Evolutionary conservation across 768 basidiomycete genomes (phyloP), one percentile per base, ranked within the genome.

Genomic region (Suillus americanus): DNA sequence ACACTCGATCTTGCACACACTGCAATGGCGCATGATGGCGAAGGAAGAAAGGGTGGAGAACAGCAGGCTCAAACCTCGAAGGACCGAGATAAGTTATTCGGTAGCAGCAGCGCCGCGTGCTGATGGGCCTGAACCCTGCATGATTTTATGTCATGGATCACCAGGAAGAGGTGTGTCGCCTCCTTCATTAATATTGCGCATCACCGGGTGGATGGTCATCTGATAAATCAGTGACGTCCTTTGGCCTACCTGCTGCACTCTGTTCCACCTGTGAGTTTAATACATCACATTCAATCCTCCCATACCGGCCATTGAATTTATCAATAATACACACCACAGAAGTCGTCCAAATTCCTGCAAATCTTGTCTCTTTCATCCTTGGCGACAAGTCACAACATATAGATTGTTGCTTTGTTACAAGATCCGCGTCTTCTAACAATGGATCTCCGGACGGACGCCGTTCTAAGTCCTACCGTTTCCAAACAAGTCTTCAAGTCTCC

Each of bases 1-100:
- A 13, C 64, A 67, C 48, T 69, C 65, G 37, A 64, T 64, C 25
- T 65, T 71, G 46, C 70, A 71, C 5, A 69, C 69, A 33, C 28
- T 53, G 18, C 51, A 53, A 6, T 30, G 51, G 4, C 28, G 51
- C 51, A 53, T 53, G 51, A 30, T 53, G 28, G 51, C 10, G 9
- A 53, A 30, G 28, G 30, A 30, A 53, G 28, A 53, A 53, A 53
- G 5, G 30, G 18, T 53, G 28, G 18, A 18, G 28, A 53, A 10
- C 28, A 20, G 51, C 51, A 53, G 30, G 18, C 51, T 53, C 18
- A 20, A 33, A 18, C 10, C 5, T 53, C 18, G 2, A 53, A 5
- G 28, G 2, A 30, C 9, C 28, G 18, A 30, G 16, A 53, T 30
- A 18, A 18, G 28, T 20, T 53, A 10, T 53, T 53, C 51, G 51